These are phyloP conservation scores for Solanum arcanum DNA, from an alignment of 257 asterid species.

Conservation along the genomic window DNA sequence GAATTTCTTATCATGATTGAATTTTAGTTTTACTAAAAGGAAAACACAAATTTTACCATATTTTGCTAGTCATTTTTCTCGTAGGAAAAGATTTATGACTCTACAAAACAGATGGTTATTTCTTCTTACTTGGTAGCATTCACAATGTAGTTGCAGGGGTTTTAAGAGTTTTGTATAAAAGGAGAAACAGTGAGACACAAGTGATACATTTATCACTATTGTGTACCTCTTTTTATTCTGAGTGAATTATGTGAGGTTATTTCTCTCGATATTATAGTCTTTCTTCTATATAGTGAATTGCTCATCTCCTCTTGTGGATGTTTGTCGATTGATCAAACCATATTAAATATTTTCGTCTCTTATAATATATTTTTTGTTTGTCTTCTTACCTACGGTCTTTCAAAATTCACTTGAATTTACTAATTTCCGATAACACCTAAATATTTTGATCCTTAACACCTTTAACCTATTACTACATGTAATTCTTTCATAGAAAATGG, in stretches of 20 bases:
- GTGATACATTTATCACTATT: too few species aligned
- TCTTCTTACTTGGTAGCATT: neutral
- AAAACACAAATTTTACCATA: neutral
- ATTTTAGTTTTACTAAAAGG: neutral
- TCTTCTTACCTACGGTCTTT: too few species aligned
- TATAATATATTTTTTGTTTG: too few species aligned
- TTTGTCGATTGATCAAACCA: too few species aligned
- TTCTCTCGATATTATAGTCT: neutral
- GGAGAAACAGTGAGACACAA: too few species aligned
- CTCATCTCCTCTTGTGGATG: too few species aligned
- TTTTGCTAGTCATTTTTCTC: neutral
- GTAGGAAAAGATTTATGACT: neutral
- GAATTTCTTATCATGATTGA: neutral
- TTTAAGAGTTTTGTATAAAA: neutral
- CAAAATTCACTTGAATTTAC: too few species aligned
- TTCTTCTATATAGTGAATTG: neutral
- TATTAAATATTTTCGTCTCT: too few species aligned
- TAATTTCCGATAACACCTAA: too few species aligned
- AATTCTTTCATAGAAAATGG: neutral
- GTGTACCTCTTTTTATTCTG: too few species aligned
- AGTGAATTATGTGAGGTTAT: neutral
- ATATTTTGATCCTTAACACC: neutral
- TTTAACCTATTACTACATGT: neutral
- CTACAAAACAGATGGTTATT: too few species aligned
- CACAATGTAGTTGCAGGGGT: neutral